A percentile compares a stretch with the other conserved stretches of the same genome.
Conservation (phyloP, 2,329 filamentous ascomycete genomes). For the Chrysosporium queenslandicum region DNA sequence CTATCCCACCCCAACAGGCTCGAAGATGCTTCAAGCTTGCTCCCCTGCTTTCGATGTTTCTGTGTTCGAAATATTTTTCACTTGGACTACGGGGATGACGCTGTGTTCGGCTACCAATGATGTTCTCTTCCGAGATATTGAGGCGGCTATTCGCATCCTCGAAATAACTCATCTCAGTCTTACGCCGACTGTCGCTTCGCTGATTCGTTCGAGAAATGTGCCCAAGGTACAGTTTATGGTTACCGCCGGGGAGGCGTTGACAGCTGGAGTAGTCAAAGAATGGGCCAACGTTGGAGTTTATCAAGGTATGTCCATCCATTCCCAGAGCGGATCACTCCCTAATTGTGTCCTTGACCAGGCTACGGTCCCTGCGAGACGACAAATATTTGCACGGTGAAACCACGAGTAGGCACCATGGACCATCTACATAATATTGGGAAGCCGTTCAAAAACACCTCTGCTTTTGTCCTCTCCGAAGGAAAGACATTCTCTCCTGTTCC, state of each 20-base stretch:
- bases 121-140: constrained; percentile 61
- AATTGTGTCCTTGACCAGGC: constrained; percentile 35
- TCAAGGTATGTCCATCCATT: constrained; percentile 44
- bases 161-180: constrained; percentile 69
- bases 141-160: constrained; percentile 53
- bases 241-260: constrained; percentile 72
- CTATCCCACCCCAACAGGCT: constrained; percentile 49
- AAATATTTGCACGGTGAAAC: constrained; percentile 71
- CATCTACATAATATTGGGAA: constrained; percentile 66
- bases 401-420: constrained; percentile 48
- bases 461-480: constrained; percentile 48
- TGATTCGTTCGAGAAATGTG: constrained; percentile 59
- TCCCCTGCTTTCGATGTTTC: constrained; percentile 81
- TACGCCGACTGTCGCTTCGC: constrained; percentile 71
- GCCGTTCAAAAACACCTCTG: constrained; percentile 65
- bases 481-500: constrained; percentile 49
- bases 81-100: constrained; percentile 68
- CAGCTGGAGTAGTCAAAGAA: constrained; percentile 54
- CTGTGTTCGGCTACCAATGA: constrained; percentile 68
- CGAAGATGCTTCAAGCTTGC: constrained; percentile 68
- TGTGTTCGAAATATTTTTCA: constrained; percentile 81
- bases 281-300: constrained; percentile 62
- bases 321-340: no score
- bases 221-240: constrained; percentile 66
- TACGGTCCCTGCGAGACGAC: constrained; percentile 82